Evolutionary conservation across 257 asterid species (phyloP), one percentile per base, ranked within the genome.

Genomic region (Euphrasia confusa): DNA sequence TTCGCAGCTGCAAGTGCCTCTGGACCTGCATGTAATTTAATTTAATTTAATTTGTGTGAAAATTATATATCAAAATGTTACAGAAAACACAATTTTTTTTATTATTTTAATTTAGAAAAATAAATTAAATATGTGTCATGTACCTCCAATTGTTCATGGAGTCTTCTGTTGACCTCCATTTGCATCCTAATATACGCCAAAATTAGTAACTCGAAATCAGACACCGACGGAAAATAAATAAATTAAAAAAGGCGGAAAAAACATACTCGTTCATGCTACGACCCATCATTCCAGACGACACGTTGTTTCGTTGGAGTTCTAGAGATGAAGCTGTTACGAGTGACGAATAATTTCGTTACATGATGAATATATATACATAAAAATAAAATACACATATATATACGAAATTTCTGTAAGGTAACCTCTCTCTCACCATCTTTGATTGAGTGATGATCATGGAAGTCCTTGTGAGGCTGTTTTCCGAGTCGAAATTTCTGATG

Each of bases 381-480:
- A 2, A 11, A 37, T 1, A 0, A 33, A 8, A 33, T 33, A 33
- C 42, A 35, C 8, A 35, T 8, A 35, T 35, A 37, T 37, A 37
- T 7, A 6, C 10, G 1, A 2, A 21, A 21, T 21, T 21, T 6
- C 0, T 2, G 21, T 18, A 53, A 21, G 14, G 58, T 64, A 74
- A 73, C 78, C 78, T 69, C 76, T 76, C 79, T 79, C 79, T 79
- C 81, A 79, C 95, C 81, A 78, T 88, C 97, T 84, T 89, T 89
- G 72, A 92, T 75, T 0, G 97, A 87, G 65, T 89, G 99, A 78
- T 92, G 97, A 71, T 71, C 15, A 13, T 18, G 82, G 79, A 83
- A 89, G 63, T 93, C 99, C 84, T 93, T 93, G 90, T 93, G 99
- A 24, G 97, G 97, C 76, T 89, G 99, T 77, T 93, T 93, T 65